A percentile compares a stretch with the other conserved stretches of the same genome.
Evolutionary conservation across 2,329 filamentous ascomycete genomes (phyloP).

Genomic region (Venturia effusa): DNA sequence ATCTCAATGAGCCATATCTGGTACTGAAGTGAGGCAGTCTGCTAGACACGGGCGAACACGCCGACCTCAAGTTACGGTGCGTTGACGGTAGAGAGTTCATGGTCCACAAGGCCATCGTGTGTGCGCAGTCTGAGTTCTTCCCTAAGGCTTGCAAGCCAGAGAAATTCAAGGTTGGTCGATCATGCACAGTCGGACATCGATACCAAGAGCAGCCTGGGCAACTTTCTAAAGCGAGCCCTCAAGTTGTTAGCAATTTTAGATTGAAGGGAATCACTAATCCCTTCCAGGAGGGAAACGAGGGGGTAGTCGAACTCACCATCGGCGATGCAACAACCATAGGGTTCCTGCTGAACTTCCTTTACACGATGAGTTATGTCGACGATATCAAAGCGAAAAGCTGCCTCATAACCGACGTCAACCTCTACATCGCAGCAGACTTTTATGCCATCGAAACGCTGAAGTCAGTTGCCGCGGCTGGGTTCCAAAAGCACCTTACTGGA

Average conservation of each 20-base stretch:
- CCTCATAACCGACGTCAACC: background rate
- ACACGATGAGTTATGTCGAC: background rate
- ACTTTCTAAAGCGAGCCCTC: no score
- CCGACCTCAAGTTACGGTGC: slow-evolving; percentile 14
- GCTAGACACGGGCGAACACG: background rate
- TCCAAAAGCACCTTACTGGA: background rate
- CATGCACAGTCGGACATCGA: background rate
- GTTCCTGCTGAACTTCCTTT: background rate
- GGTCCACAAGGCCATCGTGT: slow-evolving; percentile 15
- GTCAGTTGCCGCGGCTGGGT: background rate
- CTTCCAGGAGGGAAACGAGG: background rate
- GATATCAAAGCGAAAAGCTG: background rate
- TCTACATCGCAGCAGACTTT: background rate
- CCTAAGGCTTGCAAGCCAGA: background rate
- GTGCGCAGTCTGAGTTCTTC: background rate
- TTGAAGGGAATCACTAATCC: background rate
- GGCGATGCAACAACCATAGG: background rate
- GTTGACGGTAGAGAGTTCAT: slow-evolving; percentile 11
- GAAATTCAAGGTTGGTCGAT: background rate
- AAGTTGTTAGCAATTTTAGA: background rate
- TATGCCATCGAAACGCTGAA: background rate
- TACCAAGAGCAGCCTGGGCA: background rate
- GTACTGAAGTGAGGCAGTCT: background rate
- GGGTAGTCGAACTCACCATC: background rate
- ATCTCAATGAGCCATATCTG: background rate